Base-by-base conservation (phyloP, 345 rosid genomes). In the Gossypium sturtianum region DNA sequence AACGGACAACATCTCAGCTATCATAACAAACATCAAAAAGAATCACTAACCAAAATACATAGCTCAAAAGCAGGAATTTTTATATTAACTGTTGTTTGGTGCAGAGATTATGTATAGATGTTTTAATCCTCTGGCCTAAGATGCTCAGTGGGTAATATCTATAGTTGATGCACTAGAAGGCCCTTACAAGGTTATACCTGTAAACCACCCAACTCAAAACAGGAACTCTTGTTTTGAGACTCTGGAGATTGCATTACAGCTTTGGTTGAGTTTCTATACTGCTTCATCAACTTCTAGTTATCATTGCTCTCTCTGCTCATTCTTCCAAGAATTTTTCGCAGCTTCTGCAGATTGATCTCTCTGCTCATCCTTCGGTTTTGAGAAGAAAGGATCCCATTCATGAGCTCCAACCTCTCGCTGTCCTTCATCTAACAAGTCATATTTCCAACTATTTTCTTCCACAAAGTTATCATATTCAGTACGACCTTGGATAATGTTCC, bases 301-400 rank as follows among this genome's bases (percentile, higher is more conserved):
- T 59, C 85, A 75, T 71, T 84, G 90, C 76, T 80, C 80, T 83
- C 93, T 86, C 79, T 82, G 93, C 80, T 93, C 98, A 73, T 85
- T 93, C 85, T 88, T 89, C 98, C 97, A 91, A 9, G 97, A 89
- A 70, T 86, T 91, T 78, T 93, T 91, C 0, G 93, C 98, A 58
- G 87, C 97, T 79, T 87, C 92, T 1, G 94, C 87, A 7, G 94
- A 82, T 19, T 86, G 83, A 66, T 85, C 83, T 49, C 81, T 85
- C 91, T 25, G 80, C 82, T 80, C 81, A 3, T 83, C 89, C 84
- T 93, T 93, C 0, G 97, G 97, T 73, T 91, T 89, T 60, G 97
- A 93, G 86, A 93, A 93, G 89, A 93, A 93, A 0, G 97, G 97
- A 68, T 93, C 98, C 98, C 98, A 93, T 41, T 84, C 97, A 61